Conservation (phyloP, 2,329 filamentous ascomycete genomes). For the Colletotrichum euphorbiae region DNA sequence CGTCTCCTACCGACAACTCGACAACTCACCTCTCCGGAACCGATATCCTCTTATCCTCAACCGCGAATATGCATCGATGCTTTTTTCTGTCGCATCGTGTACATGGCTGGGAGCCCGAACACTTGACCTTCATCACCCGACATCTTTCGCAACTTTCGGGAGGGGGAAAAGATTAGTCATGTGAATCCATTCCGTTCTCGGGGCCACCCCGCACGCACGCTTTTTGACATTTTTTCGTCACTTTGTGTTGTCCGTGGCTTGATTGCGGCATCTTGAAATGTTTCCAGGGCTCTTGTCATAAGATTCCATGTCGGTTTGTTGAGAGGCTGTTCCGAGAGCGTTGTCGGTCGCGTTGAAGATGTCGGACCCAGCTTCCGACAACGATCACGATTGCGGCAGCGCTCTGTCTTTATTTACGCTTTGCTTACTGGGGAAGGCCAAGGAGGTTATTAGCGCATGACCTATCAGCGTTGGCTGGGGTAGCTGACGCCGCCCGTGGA, state of each 20-base stretch:
- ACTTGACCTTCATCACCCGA: conserved; percentile 44
- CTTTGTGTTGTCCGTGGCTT: conserved; percentile 39
- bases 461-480: conserved; percentile 32
- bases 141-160: conserved; percentile 42
- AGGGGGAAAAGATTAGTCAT: conserved; percentile 17
- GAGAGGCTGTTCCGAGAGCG: not conserved
- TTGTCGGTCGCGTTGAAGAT: conserved; percentile 14
- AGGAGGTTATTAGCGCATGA: conserved; percentile 15
- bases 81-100: conserved; percentile 42
- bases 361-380: conserved; percentile 34
- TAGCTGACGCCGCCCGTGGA: conserved; percentile 13
- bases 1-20: not conserved
- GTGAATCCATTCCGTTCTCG: not conserved
- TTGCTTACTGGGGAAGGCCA: not conserved
- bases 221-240: conserved; percentile 41
- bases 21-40: conserved; percentile 42
- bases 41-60: conserved; percentile 41
- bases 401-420: conserved; percentile 24
- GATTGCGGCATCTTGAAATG: conserved; percentile 33
- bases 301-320: conserved; percentile 18
- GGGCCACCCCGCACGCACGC: conserved; percentile 32
- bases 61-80: conserved; percentile 41
- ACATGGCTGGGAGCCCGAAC: conserved; percentile 42
- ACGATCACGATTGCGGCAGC: conserved; percentile 4
- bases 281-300: conserved; percentile 5